phyloP scores from a whole-genome alignment of 768 basidiomycete species.

The Rhizopogon vesiculosus region DNA sequence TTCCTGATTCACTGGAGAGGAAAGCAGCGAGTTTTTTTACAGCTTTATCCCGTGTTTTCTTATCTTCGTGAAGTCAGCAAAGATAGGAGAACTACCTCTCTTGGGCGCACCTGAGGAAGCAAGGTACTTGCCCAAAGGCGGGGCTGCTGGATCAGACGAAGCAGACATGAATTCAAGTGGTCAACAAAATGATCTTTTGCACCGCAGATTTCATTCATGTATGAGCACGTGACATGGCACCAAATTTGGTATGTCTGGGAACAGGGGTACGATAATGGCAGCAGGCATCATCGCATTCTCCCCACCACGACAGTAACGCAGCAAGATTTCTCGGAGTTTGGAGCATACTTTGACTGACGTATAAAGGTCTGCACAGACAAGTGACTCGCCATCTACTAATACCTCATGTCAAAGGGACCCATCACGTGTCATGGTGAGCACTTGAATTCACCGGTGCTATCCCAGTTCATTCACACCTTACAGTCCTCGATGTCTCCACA shows the following conservation, averaged over 20 bases:
- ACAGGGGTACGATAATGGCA: neutral
- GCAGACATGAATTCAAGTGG: conserved; percentile 28
- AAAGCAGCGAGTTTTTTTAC: conserved; percentile 75
- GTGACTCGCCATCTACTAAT: neutral
- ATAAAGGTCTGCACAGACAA: neutral
- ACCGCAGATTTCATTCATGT: neutral
- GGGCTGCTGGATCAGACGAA: conserved; percentile 30
- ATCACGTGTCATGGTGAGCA: conserved; percentile 86
- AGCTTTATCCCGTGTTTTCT: conserved; percentile 89
- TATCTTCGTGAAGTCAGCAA: conserved; percentile 48
- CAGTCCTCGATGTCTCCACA: conserved; percentile 82
- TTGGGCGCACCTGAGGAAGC: conserved; percentile 76
- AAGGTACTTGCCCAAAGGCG: conserved; percentile 85
- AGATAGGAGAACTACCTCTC: neutral
- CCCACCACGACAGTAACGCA: neutral
- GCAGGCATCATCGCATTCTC: neutral
- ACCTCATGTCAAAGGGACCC: conserved; percentile 57
- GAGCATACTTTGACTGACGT: neutral
- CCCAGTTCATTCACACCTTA: neutral
- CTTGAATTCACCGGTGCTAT: neutral
- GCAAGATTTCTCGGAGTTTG: neutral
- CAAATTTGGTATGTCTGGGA: neutral
- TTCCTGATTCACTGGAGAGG: conserved; percentile 59
- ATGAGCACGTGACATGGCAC: neutral
- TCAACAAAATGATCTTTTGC: conserved; percentile 10